phyloP scores from a whole-genome alignment of 345 rosid species.

The Bruguiera parviflora region DNA sequence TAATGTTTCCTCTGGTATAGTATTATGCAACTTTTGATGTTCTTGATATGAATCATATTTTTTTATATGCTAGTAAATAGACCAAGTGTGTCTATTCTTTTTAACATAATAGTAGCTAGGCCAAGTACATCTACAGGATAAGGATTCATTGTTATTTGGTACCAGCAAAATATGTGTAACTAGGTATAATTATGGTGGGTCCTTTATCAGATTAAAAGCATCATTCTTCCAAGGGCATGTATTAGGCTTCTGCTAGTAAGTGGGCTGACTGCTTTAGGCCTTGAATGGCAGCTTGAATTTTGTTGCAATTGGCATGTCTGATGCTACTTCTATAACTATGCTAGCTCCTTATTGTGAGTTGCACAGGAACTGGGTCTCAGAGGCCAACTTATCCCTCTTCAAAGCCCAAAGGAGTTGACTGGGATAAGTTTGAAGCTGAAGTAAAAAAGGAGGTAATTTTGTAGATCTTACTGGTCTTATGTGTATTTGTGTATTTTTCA shows the following conservation, averaged over 20 bases:
- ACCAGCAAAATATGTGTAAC: too few relatives aligned
- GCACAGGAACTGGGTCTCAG: slow-evolving; percentile 30
- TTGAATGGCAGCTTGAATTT: too few relatives aligned
- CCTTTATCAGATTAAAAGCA: not conserved
- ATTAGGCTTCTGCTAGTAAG: too few relatives aligned
- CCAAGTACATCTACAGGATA: too few relatives aligned
- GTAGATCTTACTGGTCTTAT: not conserved
- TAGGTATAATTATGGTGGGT: not conserved
- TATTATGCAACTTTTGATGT: not conserved
- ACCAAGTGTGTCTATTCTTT: too few relatives aligned
- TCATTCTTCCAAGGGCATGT: not conserved
- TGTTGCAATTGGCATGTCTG: too few relatives aligned
- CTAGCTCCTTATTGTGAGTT: too few relatives aligned
- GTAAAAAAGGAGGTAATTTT: slow-evolving; percentile 63
- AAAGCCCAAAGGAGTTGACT: slow-evolving; percentile 57
- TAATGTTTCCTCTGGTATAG: slow-evolving; percentile 46
- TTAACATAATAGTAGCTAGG: too few relatives aligned
- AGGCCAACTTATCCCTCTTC: slow-evolving; percentile 87
- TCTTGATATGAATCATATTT: too few relatives aligned
- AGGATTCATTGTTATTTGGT: too few relatives aligned
- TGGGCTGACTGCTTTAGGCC: not conserved
- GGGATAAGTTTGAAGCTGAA: slow-evolving; percentile 92
- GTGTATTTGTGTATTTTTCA: not conserved
- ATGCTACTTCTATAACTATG: too few relatives aligned
- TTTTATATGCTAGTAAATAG: too few relatives aligned